These are phyloP conservation scores for Daldinia childiae DNA, from an alignment of 495 filamentous ascomycete species.

Conservation along the genomic window DNA sequence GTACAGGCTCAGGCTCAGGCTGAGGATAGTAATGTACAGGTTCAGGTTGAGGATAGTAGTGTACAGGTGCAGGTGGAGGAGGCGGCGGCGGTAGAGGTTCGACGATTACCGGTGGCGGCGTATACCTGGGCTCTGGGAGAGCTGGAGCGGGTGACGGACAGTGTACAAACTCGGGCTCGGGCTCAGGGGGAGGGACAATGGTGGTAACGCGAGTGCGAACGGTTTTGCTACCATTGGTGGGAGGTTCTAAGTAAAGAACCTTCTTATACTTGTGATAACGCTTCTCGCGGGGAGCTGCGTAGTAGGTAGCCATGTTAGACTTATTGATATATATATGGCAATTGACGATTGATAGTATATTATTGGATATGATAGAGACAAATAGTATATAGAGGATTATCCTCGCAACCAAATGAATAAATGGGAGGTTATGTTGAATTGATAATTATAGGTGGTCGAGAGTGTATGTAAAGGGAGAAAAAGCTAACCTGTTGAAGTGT, in stretches of 20 bases:
- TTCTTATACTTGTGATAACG: conserved; percentile 53
- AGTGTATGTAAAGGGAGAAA: conserved; percentile 1
- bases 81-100: conserved; percentile 45
- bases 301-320: conserved; percentile 45
- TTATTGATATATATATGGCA: background rate
- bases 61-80: conserved; percentile 26
- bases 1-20: conserved; percentile 20
- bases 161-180: conserved; percentile 28
- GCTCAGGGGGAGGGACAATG: conserved; percentile 50
- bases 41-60: conserved; percentile 8
- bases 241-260: conserved; percentile 58
- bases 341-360: background rate
- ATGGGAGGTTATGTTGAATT: background rate
- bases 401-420: conserved; percentile 1
- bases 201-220: conserved; percentile 55
- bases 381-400: conserved; percentile 10
- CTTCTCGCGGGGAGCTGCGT: conserved; percentile 45
- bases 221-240: conserved; percentile 48
- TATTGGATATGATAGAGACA: conserved; percentile 14
- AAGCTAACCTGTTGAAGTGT: conserved; percentile 46
- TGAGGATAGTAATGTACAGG: conserved; percentile 21
- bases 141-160: conserved; percentile 36
- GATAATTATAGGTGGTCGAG: background rate
- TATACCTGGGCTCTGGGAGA: conserved; percentile 25
- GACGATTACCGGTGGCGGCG: conserved; percentile 43